phyloP scores from a whole-genome alignment of 2,329 filamentous ascomycete genomes.

The Colletotrichum caudatum region DNA sequence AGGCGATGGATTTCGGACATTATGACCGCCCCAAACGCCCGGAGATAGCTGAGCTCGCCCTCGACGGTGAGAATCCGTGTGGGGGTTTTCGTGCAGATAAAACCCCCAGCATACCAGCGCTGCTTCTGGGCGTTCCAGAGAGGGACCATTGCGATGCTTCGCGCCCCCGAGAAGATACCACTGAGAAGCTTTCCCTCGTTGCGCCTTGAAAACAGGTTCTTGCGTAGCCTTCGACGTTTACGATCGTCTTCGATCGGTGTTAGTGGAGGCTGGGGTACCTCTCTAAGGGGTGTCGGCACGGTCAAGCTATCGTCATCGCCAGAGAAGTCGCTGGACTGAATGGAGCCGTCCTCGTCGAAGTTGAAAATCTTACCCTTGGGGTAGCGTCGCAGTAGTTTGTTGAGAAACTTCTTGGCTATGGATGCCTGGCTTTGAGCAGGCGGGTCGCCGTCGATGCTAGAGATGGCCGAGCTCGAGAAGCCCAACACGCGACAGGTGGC shows the following conservation, averaged over 20 bases:
- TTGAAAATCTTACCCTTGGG: constrained; percentile 61
- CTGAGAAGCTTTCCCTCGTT: constrained; percentile 50
- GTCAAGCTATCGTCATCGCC: constrained; percentile 39
- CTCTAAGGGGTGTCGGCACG: background rate
- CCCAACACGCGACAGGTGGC: constrained; percentile 52
- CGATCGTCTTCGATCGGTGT: background rate
- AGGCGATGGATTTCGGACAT: constrained; percentile 68
- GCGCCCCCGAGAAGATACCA: constrained; percentile 55
- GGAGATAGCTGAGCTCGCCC: constrained; percentile 64
- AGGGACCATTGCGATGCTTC: constrained; percentile 61
- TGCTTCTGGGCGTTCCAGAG: constrained; percentile 60
- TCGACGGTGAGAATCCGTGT: constrained; percentile 58
- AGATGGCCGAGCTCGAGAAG: constrained; percentile 51
- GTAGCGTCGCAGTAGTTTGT: constrained; percentile 57
- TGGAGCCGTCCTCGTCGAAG: constrained; percentile 54
- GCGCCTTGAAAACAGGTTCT: constrained; percentile 22
- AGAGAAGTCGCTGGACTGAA: constrained; percentile 49
- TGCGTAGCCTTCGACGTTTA: background rate
- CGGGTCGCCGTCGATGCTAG: constrained; percentile 50
- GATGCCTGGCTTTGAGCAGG: constrained; percentile 38
- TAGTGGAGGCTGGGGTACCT: background rate
- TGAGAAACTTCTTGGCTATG: constrained; percentile 55
- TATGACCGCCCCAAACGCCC: constrained; percentile 65
- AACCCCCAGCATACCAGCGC: constrained; percentile 62
- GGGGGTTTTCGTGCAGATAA: constrained; percentile 60